Base-by-base conservation (phyloP, 176 grass and related monocot species). In the Themeda triandra region DNA sequence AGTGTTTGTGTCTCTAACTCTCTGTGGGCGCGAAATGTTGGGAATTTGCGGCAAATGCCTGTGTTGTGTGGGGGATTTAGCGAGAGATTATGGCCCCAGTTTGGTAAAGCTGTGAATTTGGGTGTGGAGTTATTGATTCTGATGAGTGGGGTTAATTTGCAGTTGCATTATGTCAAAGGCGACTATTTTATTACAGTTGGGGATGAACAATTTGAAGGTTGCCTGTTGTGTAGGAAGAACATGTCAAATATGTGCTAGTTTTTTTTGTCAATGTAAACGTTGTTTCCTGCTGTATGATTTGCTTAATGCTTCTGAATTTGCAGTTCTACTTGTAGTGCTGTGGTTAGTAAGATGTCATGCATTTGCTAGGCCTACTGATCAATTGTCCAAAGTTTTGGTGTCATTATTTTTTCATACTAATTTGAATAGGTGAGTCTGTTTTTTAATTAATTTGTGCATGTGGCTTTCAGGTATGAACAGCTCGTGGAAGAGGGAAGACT, bases 401-500 rank as follows among this genome's bases (percentile, higher is more conserved):
- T 42, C 25, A 6, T 29, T 46, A 46, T 66, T 66, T 24, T 40
- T 41, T 28, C 31, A 33, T 83, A 79, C 6, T 74, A 63, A 48
- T 69, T 39, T 75, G n/a, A 51, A 69, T 60, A 40, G 39, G 21
- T 48, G 29, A 35, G 6, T 77, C 71, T 33, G 1, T 29, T 27
- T 75, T 75, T 82, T 11, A 35, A 36, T 14, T 80, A 32, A 63
- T 80, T 19, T 75, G 13, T 73, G 39, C 33, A 69, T 87, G 62
- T 90, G 29, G 3, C 35, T 89, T 84, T 53, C 91, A 98, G 96
- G 88, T 98, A 95, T 30, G 96, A 98, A 82, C 93, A 95, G 53
- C 94, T 98, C 71, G 76, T 94, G 69, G 89, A 98, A 83, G 91
- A 95, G 86, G 93, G 91, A 70, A 95, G 92, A 72, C 78, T 98